These are phyloP conservation scores for Candida maesae DNA, from an alignment of 805 yeast genomes.

Conservation along the genomic window DNA sequence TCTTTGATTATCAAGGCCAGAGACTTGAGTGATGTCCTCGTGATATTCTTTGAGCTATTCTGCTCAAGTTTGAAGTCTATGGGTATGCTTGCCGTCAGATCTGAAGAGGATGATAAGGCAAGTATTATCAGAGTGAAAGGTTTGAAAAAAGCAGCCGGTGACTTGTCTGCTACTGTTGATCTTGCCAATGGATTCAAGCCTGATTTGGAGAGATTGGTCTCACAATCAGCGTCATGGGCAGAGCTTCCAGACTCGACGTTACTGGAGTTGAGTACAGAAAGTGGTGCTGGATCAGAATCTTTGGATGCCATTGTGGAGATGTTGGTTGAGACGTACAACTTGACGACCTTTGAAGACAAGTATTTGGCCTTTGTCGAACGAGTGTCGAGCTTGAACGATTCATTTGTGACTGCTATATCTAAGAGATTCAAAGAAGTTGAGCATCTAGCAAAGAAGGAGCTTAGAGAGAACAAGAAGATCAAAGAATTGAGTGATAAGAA, in stretches of 20 bases:
- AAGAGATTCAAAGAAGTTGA: slow-evolving; percentile 88
- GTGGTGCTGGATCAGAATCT: slow-evolving; percentile 12
- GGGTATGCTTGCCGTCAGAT: slow-evolving; percentile 64
- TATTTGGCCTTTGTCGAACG: slow-evolving; percentile 22
- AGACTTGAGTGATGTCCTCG: slow-evolving; percentile 39
- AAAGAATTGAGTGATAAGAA: slow-evolving; percentile 47
- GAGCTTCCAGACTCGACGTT: slow-evolving; percentile 28
- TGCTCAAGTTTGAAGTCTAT: slow-evolving; percentile 34
- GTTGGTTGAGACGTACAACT: slow-evolving; percentile 21
- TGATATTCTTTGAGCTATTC: slow-evolving; percentile 19
- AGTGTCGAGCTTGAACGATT: slow-evolving; percentile 27
- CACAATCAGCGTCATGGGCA: slow-evolving; percentile 45
- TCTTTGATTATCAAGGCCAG: slow-evolving; percentile 34
- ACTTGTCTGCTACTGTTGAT: slow-evolving; percentile 35
- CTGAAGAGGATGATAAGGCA: slow-evolving; percentile 27
- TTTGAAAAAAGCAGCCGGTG: slow-evolving; percentile 42
- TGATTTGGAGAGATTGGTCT: slow-evolving; percentile 34
- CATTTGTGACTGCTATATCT: slow-evolving; percentile 44
- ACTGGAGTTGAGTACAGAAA: slow-evolving; percentile 10
- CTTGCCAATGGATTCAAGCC: slow-evolving; percentile 38
- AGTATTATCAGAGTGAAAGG: slow-evolving; percentile 78
- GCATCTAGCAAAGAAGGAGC: slow-evolving; percentile 77
- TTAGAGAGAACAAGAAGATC: slow-evolving; percentile 60
- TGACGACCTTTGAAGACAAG: slow-evolving; percentile 24
- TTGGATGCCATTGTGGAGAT: slow-evolving; percentile 17